Evolutionary conservation across 352 stramenopile genomes (phyloP).

Genomic region (Albugo candida): DNA sequence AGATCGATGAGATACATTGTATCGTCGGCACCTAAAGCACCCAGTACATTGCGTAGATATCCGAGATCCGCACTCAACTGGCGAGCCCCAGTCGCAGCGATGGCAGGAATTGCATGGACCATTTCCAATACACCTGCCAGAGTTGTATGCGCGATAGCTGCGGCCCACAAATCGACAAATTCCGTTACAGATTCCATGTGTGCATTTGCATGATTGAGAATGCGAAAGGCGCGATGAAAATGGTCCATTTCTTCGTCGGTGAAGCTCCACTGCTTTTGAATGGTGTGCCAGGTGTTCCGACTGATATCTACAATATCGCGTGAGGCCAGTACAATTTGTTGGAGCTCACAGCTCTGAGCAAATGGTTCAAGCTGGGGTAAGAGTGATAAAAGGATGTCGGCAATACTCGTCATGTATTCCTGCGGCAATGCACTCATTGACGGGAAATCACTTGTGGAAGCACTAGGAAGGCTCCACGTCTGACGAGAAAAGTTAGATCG

Average conservation of each 20-base stretch:
- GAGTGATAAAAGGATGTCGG: slow-evolving; percentile 55
- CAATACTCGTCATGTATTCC: slow-evolving; percentile 71
- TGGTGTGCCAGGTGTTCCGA: slow-evolving; percentile 26
- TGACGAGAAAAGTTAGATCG: neutral
- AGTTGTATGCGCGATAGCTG: slow-evolving; percentile 34
- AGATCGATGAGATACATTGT: slow-evolving; percentile 1
- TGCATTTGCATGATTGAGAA: slow-evolving; percentile 1
- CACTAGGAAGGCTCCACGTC: no score
- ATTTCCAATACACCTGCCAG: slow-evolving; percentile 29
- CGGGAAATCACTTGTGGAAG: slow-evolving; percentile 19
- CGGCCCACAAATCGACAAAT: slow-evolving; percentile 69
- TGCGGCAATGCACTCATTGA: slow-evolving; percentile 61
- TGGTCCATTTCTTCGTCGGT: slow-evolving; percentile 17
- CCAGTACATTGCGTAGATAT: slow-evolving; percentile 71
- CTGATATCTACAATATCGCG: slow-evolving; percentile 24
- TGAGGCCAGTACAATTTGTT: slow-evolving; percentile 32
- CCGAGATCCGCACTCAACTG: slow-evolving; percentile 48
- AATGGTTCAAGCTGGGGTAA: slow-evolving; percentile 67
- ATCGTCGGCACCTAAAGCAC: slow-evolving; percentile 31
- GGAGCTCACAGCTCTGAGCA: slow-evolving; percentile 41
- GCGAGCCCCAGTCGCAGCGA: slow-evolving; percentile 32
- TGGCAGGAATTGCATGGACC: slow-evolving; percentile 29
- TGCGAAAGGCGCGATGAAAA: slow-evolving; percentile 28
- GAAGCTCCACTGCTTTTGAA: slow-evolving; percentile 16
- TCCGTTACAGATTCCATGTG: slow-evolving; percentile 11